These are phyloP conservation scores for Panicum virgatum DNA, from an alignment of 202 grass and related monocot genomes.

Conservation along the genomic window DNA sequence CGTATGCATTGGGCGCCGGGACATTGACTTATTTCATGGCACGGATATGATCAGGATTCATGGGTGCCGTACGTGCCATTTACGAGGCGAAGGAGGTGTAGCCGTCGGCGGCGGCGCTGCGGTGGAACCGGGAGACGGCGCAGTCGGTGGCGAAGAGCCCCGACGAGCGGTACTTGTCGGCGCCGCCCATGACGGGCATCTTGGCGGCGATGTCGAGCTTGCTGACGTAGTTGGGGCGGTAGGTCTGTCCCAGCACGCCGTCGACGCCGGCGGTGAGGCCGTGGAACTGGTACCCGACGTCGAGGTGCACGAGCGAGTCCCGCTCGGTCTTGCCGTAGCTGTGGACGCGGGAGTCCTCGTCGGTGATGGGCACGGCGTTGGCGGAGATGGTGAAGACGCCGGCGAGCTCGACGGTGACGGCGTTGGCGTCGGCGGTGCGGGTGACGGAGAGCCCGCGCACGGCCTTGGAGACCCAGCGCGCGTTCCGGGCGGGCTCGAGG, in stretches of 20 bases:
- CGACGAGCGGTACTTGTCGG: constrained; percentile 35
- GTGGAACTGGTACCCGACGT: constrained; percentile 53
- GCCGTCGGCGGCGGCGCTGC: no score
- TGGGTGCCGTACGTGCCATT: not conserved
- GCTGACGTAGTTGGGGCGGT: constrained; percentile 45
- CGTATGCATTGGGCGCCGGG: not conserved
- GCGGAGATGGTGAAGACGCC: constrained; percentile 44
- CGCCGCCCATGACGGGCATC: constrained; percentile 55
- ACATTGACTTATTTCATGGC: constrained; percentile 9
- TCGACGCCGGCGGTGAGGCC: constrained; percentile 41
- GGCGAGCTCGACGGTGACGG: constrained; percentile 25
- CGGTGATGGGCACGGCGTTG: constrained; percentile 49
- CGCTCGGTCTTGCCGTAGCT: constrained; percentile 43
- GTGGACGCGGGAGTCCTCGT: constrained; percentile 51
- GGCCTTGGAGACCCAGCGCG: constrained; percentile 42
- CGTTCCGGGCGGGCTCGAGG: constrained; percentile 17
- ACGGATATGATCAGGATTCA: not conserved
- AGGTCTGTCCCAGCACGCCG: constrained; percentile 60
- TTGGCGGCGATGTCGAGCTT: constrained; percentile 40
- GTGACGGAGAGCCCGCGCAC: constrained; percentile 27
- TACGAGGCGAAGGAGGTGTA: constrained; percentile 22
- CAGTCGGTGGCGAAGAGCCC: constrained; percentile 53
- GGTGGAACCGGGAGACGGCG: constrained; percentile 39
- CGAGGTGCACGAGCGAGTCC: constrained; percentile 57
- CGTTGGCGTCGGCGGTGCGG: constrained; percentile 37